These are phyloP conservation scores for Raphanus raphanistrum DNA, from an alignment of 345 rosid species.

Conservation along the genomic window DNA sequence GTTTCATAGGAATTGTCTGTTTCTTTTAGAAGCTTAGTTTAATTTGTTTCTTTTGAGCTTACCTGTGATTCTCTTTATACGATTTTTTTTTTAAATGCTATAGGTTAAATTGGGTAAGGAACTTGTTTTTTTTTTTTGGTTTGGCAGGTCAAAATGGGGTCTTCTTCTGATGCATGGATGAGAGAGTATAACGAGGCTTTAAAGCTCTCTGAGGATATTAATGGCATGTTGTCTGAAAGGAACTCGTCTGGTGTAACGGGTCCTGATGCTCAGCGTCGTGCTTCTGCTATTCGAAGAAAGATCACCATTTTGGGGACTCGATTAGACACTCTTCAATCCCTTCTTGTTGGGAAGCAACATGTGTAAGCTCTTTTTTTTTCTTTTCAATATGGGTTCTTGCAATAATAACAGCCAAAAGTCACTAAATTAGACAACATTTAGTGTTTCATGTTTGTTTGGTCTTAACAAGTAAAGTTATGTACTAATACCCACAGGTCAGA, in stretches of 20 bases:
- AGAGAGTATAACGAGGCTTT: constrained; percentile 79
- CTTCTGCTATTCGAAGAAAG: constrained; percentile 86
- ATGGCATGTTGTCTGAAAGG: constrained; percentile 81
- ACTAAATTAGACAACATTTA: neutral
- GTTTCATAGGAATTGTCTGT: too few species aligned
- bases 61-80: constrained; percentile 1
- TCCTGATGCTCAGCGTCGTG: constrained; percentile 87
- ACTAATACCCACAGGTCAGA: constrained; percentile 41
- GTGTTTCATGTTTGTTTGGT: constrained; percentile 4
- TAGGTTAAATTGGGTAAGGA: neutral
- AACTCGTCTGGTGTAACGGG: constrained; percentile 57
- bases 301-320: constrained; percentile 85
- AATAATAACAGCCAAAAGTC: neutral
- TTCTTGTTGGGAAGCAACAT: constrained; percentile 69
- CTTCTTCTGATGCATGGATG: constrained; percentile 77
- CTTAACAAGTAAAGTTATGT: neutral
- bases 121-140: neutral
- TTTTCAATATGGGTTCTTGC: neutral
- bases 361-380: constrained; percentile 49
- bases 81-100: neutral
- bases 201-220: constrained; percentile 75
- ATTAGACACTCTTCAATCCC: constrained; percentile 78
- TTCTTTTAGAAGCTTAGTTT: neutral
- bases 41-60: neutral
- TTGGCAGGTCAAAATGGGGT: constrained; percentile 60